These are phyloP conservation scores for Aspergillus fructus DNA, from an alignment of 2,329 filamentous ascomycete species.

Conservation along the genomic window DNA sequence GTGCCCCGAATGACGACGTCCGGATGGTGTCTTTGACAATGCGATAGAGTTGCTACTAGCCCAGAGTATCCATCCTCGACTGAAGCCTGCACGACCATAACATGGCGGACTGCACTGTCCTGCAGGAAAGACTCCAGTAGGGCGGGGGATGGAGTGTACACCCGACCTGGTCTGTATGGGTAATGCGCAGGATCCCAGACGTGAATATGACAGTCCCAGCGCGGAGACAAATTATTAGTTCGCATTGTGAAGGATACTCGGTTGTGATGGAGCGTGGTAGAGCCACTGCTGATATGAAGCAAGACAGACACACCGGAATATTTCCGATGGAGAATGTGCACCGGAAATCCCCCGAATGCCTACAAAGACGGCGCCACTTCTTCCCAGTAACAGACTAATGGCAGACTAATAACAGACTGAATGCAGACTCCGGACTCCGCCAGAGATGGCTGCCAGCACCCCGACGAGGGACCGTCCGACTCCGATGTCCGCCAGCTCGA, in stretches of 20 bases:
- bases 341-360: neutral
- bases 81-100: neutral
- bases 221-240: neutral
- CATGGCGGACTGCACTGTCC: neutral
- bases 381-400: no score
- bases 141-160: neutral
- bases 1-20: no score
- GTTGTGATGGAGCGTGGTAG: no score
- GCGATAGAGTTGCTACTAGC: no score
- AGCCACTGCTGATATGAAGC: neutral
- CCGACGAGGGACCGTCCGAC: neutral
- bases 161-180: neutral
- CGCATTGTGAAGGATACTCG: neutral
- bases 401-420: no score
- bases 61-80: neutral
- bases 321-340: no score
- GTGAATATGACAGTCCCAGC: neutral
- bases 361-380: neutral
- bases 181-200: neutral
- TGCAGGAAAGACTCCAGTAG: neutral
- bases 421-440: no score
- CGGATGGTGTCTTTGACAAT: no score
- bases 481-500: slow-evolving; percentile 2
- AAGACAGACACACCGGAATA: no score
- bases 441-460: neutral